These are phyloP conservation scores for Fusarium caatingaense DNA, from an alignment of 2,329 filamentous ascomycete genomes.

Conservation along the genomic window DNA sequence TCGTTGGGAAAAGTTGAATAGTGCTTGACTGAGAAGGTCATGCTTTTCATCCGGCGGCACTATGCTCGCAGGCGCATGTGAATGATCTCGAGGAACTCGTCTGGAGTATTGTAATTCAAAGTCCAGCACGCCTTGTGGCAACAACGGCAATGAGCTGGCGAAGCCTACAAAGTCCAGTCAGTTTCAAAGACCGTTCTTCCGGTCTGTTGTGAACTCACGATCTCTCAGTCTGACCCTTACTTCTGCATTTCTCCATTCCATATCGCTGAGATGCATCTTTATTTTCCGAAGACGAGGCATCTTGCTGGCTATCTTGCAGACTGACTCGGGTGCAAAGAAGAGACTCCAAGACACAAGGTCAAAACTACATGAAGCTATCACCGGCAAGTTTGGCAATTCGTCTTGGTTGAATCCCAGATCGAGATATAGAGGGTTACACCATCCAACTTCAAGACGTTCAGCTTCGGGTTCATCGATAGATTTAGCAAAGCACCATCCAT, in stretches of 20 bases:
- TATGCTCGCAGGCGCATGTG: not conserved
- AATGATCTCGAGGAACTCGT: slow-evolving; percentile 5
- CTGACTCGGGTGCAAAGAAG: not conserved
- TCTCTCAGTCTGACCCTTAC: slow-evolving; percentile 1
- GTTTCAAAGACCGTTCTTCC: not conserved
- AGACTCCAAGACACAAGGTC: slow-evolving; percentile 19
- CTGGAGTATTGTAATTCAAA: slow-evolving; percentile 16
- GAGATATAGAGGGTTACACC: slow-evolving; percentile 2
- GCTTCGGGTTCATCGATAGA: slow-evolving; percentile 9
- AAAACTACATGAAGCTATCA: slow-evolving; percentile 9
- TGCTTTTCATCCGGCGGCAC: not conserved
- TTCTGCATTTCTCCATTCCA: not conserved
- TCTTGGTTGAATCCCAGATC: not conserved
- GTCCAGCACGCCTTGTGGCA: not conserved
- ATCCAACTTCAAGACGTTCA: not conserved
- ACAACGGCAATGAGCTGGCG: not conserved
- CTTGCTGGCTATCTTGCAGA: slow-evolving; percentile 3
- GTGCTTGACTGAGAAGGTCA: slow-evolving; percentile 3
- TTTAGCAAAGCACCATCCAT: not conserved
- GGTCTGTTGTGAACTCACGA: not conserved
- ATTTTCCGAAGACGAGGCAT: slow-evolving; percentile 8
- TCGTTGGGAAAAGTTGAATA: slow-evolving; percentile 17
- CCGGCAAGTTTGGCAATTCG: slow-evolving; percentile 6
- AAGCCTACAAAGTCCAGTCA: not conserved
- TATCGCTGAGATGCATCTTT: slow-evolving; percentile 17